These are phyloP conservation scores for Friedmanniomyces simplex DNA, from an alignment of 495 filamentous ascomycete species.

Conservation along the genomic window DNA sequence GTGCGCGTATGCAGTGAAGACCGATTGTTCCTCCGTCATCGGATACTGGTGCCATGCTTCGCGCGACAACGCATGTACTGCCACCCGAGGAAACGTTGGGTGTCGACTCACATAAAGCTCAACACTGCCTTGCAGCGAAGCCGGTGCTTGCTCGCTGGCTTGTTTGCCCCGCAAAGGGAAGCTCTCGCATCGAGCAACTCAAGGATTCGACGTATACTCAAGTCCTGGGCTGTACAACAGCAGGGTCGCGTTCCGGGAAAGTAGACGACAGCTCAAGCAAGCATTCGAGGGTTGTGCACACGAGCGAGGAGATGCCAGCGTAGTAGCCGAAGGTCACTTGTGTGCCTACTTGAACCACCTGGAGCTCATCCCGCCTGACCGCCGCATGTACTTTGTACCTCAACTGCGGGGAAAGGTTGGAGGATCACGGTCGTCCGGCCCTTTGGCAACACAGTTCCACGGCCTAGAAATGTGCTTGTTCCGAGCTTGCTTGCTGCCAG, in stretches of 20 bases:
- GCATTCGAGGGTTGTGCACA: not conserved
- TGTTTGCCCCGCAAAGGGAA: not conserved
- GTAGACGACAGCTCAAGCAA: not conserved
- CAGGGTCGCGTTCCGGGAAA: not conserved
- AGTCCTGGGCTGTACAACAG: not conserved
- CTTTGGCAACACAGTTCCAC: not conserved
- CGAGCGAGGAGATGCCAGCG: not conserved
- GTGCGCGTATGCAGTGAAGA: too few species aligned
- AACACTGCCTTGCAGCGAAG: not conserved
- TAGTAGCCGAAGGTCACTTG: not conserved
- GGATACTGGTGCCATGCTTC: not conserved
- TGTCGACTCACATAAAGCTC: not conserved
- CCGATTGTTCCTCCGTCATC: not conserved
- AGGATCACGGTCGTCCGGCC: not conserved
- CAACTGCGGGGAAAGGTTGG: not conserved
- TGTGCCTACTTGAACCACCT: not conserved
- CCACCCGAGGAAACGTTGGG: not conserved
- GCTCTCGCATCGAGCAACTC: not conserved
- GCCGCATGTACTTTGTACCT: not conserved
- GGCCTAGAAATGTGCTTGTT: too few species aligned
- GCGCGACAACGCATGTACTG: not conserved
- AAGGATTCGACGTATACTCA: not conserved
- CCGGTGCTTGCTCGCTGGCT: not conserved
- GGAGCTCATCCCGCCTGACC: not conserved
- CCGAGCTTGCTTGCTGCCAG: not conserved